A percentile compares a stretch with the other conserved stretches of the same genome.
These are phyloP conservation scores for Dioscorea zingiberensis DNA, from an alignment of 106 monocot genomes.

Conservation along the genomic window DNA sequence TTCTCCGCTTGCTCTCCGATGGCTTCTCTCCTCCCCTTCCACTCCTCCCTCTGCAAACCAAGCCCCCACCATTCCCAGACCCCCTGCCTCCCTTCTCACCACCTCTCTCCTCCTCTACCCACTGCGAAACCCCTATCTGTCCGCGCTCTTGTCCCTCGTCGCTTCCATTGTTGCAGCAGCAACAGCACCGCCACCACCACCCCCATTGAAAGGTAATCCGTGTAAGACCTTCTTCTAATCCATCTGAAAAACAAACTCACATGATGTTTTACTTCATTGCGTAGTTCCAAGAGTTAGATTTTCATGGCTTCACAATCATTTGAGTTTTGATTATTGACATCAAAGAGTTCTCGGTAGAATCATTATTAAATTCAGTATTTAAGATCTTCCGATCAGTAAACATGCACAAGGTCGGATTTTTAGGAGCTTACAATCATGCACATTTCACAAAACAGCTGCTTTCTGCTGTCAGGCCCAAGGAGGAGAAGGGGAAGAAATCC, in stretches of 20 bases:
- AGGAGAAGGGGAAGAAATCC: constrained; percentile 9
- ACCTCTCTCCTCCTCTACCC: not conserved
- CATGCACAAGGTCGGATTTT: too few relatives aligned
- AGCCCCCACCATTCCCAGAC: not conserved
- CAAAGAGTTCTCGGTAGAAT: too few relatives aligned
- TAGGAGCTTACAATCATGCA: not conserved
- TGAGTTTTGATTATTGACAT: too few relatives aligned
- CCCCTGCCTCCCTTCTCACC: not conserved
- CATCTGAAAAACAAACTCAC: not conserved
- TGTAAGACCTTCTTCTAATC: not conserved
- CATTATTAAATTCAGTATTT: too few relatives aligned
- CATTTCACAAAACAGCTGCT: too few relatives aligned
- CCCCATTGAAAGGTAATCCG: constrained; percentile 21
- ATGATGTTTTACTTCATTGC: too few relatives aligned
- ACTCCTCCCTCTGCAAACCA: not conserved
- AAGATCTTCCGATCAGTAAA: too few relatives aligned
- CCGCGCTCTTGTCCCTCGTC: not conserved
- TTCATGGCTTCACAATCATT: too few relatives aligned
- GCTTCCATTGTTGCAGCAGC: constrained; percentile 5
- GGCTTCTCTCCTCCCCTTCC: constrained; percentile 10
- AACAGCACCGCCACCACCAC: constrained; percentile 5
- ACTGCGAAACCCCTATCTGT: too few relatives aligned
- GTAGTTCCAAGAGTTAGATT: too few relatives aligned
- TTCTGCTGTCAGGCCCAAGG: constrained; percentile 11
- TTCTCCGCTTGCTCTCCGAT: not conserved